A percentile compares a stretch with the other conserved stretches of the same genome.
phyloP scores from a whole-genome alignment of 225 moss, liverwort and hornwort species.

The Polytrichum formosum region DNA sequence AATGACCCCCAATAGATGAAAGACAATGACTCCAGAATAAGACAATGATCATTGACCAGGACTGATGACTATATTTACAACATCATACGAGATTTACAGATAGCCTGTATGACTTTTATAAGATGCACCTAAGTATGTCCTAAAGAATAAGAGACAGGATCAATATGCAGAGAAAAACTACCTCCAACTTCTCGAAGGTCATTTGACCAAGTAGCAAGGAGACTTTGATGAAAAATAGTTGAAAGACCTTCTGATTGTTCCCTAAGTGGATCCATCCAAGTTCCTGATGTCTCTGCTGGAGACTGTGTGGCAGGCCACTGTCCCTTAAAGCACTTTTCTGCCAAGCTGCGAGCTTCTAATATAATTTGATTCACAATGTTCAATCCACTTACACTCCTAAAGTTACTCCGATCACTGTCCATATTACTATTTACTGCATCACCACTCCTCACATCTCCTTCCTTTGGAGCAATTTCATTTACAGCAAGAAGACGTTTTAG shows the following conservation, averaged over 20 bases:
- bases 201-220: slow-evolving; percentile 21
- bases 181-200: slow-evolving; percentile 56
- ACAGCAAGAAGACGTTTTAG: slow-evolving; percentile 38
- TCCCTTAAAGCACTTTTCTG: slow-evolving; percentile 26
- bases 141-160: background rate
- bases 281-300: slow-evolving; percentile 15
- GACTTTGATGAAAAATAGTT: slow-evolving; percentile 41
- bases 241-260: slow-evolving; percentile 39
- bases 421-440: background rate
- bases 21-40: too few species aligned
- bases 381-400: slow-evolving; percentile 31
- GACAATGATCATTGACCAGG: too few species aligned
- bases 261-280: slow-evolving; percentile 57
- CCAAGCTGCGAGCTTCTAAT: slow-evolving; percentile 39
- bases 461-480: slow-evolving; percentile 18
- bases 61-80: too few species aligned
- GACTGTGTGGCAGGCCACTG: slow-evolving; percentile 1
- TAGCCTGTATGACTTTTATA: too few species aligned
- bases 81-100: too few species aligned
- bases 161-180: slow-evolving; percentile 9
- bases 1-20: too few species aligned
- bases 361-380: slow-evolving; percentile 45
- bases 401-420: slow-evolving; percentile 4
- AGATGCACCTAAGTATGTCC: background rate
- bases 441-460: background rate